Base-by-base conservation (phyloP, 192 early-diverging fungal species). In the Dimargaris xerosporica region DNA sequence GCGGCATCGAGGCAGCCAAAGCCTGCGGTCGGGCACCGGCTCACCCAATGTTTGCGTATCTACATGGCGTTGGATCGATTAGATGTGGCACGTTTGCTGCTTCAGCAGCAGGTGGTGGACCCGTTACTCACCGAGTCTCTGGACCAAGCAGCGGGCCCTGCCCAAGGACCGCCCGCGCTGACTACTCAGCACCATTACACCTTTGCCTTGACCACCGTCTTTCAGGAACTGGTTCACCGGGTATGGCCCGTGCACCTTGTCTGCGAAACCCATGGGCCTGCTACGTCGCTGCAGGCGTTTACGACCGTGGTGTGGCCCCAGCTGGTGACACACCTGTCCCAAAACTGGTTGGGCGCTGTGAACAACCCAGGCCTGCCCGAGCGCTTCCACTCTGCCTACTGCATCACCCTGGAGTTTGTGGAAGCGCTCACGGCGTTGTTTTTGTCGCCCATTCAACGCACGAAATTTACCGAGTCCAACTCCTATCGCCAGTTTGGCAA, bases 321-420 rank as follows among this genome's bases (percentile, higher is more conserved):
- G 3, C n/a, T 60, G 42, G 42, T 43, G 13, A 19, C 4, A 6
- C 11, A 1, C 17, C 58, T 60, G 5, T 13, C 16, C 16, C 16
- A 30, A 7, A 5, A 15, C n/a, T 60, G 58, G 58, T 26, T 60
- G n/a, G 11, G 11, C 2, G n/a, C 21, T n/a, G 34, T 60, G n/a
- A 60, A 60, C 26, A 60, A 60, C 58, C 58, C 58, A 11, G 58
- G 58, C 41, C 21, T 60, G 2, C 58, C 58, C 5, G 19, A 44
- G 19, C 43, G 43, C 21, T 60, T 60, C 39, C 58, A 60, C 17
- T 19, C 41, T 5, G 31, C 58, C 11, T 44, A 44, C 23, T n/a
- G n/a, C n/a, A n/a, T 43, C n/a, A 60, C 58, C 58, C 0, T 31
- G 54, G 23, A 56, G 28, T 56, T 56, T 39, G 17, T 56, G 54